Base-by-base conservation (phyloP, 805 yeast genomes). In the Tetrapisispora iriomotensis region DNA sequence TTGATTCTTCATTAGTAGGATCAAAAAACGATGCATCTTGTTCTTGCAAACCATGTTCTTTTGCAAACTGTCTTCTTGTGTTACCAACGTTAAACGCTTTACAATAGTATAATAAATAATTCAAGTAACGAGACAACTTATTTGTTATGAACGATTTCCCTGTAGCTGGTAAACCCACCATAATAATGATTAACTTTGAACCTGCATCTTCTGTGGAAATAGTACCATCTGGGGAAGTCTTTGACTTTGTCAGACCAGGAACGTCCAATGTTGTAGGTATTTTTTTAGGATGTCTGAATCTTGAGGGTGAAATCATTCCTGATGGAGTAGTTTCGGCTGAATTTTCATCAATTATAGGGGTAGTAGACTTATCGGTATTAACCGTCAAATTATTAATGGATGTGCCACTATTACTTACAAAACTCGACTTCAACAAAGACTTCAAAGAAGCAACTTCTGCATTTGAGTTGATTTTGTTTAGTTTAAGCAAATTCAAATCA, bases 111-210 rank as follows among this genome's bases (percentile, higher is more conserved):
- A 88, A 95, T 29, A 87, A 74, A 94, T 96, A 90, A 63, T 90
- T 90, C 56, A 90, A 67, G 61, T 85, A 92, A 44, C 97, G 66
- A 1, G 94, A 83, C 35, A 90, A 68, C 57, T 92, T 90, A 61
- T 87, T 90, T 38, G 96, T 86, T 45, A 90, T 77, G 58, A 88
- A 92, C 1, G 94, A 82, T 60, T 90, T 90, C 3, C 98, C 98
- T 39, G 96, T 69, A 0, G 96, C 96, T 0, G 97, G 97, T 12
- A 82, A 60, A 0, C 98, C 98, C 13, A 90, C 96, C 97, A 90
- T 90, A 15, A 92, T 94, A 43, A 90, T 85, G 13, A 90, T 94
- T 38, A 90, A 70, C 54, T 86, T 82, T 12, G 87, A 76, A 1
- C 86, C 90, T 4, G 82, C 78, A 53, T 86, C 96, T 27, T 58